phyloP scores from a whole-genome alignment of 2,329 filamentous ascomycete species.

The Rutstroemia sp. region DNA sequence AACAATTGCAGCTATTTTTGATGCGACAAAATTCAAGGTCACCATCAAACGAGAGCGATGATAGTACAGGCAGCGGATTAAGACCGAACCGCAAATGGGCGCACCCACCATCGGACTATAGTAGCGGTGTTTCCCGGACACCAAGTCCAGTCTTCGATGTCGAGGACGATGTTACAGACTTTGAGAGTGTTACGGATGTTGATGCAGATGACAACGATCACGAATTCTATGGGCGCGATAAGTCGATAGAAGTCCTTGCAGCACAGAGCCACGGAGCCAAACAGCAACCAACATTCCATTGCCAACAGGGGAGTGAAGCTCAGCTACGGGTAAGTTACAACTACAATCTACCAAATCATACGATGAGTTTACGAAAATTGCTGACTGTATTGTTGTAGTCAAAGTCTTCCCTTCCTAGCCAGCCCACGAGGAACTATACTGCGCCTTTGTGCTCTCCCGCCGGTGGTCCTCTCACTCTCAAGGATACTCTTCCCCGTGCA shows the following conservation, averaged over 20 bases:
- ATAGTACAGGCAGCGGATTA: background rate
- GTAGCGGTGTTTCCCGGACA: background rate
- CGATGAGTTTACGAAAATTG: background rate
- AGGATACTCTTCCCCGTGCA: too few species aligned
- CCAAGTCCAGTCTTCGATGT: conserved; percentile 6
- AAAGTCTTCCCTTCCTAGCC: background rate
- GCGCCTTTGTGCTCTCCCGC: background rate
- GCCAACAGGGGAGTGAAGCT: background rate
- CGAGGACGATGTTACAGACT: background rate
- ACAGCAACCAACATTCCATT: background rate
- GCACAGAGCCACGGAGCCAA: background rate
- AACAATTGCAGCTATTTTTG: background rate
- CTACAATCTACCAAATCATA: background rate
- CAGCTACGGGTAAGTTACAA: background rate
- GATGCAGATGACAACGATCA: background rate
- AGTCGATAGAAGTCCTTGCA: background rate
- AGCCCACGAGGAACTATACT: background rate
- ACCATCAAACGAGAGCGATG: background rate
- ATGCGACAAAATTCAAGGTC: background rate
- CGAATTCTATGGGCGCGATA: background rate
- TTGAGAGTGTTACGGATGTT: background rate
- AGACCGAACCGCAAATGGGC: background rate
- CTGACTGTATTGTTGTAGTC: background rate
- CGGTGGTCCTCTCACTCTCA: background rate
- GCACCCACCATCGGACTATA: background rate